These are phyloP conservation scores for Teratosphaeria gauchensis DNA, from an alignment of 2,329 filamentous ascomycete species.

Conservation along the genomic window DNA sequence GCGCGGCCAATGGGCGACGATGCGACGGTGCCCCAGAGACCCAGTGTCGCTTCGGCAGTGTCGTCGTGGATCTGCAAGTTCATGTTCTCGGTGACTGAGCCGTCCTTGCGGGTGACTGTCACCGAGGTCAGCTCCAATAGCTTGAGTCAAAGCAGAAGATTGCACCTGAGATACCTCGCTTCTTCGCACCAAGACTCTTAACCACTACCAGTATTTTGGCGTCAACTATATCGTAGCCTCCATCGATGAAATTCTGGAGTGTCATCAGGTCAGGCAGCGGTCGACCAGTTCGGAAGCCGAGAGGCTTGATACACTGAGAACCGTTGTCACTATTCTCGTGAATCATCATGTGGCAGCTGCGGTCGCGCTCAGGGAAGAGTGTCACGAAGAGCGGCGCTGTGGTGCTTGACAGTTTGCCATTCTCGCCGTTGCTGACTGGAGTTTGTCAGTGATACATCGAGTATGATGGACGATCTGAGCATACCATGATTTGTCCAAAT, in stretches of 20 bases:
- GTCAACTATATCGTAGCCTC: slow-evolving; percentile 44
- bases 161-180: slow-evolving; percentile 19
- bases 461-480: not conserved
- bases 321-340: slow-evolving; percentile 40
- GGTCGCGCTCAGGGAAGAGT: slow-evolving; percentile 50
- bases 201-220: slow-evolving; percentile 49
- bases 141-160: not conserved
- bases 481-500: slow-evolving; percentile 46
- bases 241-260: slow-evolving; percentile 44
- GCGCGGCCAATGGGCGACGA: slow-evolving; percentile 12
- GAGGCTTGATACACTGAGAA: slow-evolving; percentile 37
- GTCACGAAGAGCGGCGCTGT: slow-evolving; percentile 43
- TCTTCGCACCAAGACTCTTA: slow-evolving; percentile 46
- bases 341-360: slow-evolving; percentile 44
- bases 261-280: slow-evolving; percentile 45
- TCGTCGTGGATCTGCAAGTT: slow-evolving; percentile 50
- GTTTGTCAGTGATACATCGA: slow-evolving; percentile 1
- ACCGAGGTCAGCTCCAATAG: not conserved
- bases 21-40: slow-evolving; percentile 45
- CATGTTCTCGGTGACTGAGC: slow-evolving; percentile 35
- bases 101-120: slow-evolving; percentile 40
- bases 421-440: slow-evolving; percentile 38
- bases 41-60: slow-evolving; percentile 44
- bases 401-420: slow-evolving; percentile 30
- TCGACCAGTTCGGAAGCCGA: slow-evolving; percentile 31